Evolutionary conservation across 345 rosid species (phyloP).

Genomic region (Gynandropsis gynandra): DNA sequence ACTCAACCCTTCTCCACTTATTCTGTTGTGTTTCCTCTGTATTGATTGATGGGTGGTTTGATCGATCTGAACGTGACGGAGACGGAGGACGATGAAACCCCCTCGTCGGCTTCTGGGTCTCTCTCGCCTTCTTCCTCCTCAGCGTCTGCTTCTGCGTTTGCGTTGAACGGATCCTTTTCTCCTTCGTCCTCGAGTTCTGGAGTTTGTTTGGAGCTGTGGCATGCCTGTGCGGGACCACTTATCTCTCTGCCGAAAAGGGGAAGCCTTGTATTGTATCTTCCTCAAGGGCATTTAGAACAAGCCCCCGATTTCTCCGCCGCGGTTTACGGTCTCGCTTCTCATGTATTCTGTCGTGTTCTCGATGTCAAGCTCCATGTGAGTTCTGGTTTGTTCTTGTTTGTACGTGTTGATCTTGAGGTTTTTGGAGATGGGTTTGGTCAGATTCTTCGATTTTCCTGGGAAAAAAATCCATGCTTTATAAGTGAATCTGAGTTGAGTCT

Average conservation of each 20-base stretch:
- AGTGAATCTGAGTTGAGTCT: slow-evolving; percentile 19
- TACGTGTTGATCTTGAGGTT: not conserved
- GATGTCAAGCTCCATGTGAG: slow-evolving; percentile 95
- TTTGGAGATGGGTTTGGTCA: slow-evolving; percentile 4
- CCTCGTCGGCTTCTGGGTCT: slow-evolving; percentile 48
- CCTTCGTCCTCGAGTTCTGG: slow-evolving; percentile 32
- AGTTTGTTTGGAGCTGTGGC: slow-evolving; percentile 94
- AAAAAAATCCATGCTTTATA: not conserved
- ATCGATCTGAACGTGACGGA: slow-evolving; percentile 93
- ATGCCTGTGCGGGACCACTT: slow-evolving; percentile 99
- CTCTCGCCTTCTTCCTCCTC: slow-evolving; percentile 55
- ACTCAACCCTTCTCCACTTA: not conserved
- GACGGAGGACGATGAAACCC: slow-evolving; percentile 71
- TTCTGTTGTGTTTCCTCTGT: not conserved
- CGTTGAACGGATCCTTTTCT: slow-evolving; percentile 21
- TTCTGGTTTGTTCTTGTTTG: not conserved
- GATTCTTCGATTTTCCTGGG: not conserved
- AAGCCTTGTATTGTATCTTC: slow-evolving; percentile 73
- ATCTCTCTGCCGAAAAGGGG: slow-evolving; percentile 84
- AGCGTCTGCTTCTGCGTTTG: slow-evolving; percentile 42
- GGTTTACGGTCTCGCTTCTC: slow-evolving; percentile 57
- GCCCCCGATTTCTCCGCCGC: slow-evolving; percentile 62
- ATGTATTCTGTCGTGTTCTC: slow-evolving; percentile 82
- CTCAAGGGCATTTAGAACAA: slow-evolving; percentile 92
- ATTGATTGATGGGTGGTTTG: slow-evolving; percentile 55